Evolutionary conservation across 352 stramenopile species (phyloP).

Genomic region (Phytophthora syringae): DNA sequence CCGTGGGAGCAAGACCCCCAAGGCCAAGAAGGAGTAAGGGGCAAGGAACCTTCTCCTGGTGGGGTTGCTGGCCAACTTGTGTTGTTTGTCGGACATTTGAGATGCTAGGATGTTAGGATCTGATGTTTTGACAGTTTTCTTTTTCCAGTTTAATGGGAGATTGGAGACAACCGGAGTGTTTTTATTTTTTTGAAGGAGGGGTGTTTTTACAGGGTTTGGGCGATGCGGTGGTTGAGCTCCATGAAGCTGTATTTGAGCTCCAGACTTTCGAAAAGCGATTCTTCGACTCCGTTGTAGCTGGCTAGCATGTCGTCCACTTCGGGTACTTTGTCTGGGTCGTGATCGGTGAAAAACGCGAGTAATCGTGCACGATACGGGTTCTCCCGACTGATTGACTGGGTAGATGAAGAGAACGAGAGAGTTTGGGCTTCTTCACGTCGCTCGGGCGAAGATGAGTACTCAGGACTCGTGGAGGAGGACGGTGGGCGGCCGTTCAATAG

Average conservation of each 20-base stretch:
- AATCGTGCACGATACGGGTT: constrained; percentile 62
- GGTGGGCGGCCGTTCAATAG: constrained; percentile 61
- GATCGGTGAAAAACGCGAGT: constrained; percentile 65
- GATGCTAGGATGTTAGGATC: background rate
- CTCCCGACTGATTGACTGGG: background rate
- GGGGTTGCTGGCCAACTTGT: background rate
- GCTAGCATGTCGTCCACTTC: constrained; percentile 82
- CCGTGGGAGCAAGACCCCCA: constrained; percentile 42
- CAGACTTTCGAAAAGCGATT: constrained; percentile 79
- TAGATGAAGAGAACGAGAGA: constrained; percentile 16
- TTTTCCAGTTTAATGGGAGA: constrained; percentile 11
- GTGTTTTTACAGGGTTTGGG: constrained; percentile 35
- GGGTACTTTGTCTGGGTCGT: constrained; percentile 66
- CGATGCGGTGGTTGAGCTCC: constrained; percentile 58
- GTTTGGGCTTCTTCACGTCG: constrained; percentile 15
- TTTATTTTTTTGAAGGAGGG: background rate
- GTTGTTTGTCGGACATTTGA: background rate
- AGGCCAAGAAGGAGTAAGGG: constrained; percentile 69
- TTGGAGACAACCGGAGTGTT: too few relatives aligned
- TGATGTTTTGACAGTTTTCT: constrained; percentile 6
- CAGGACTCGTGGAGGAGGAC: constrained; percentile 2
- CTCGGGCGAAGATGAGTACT: constrained; percentile 2
- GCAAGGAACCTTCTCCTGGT: background rate
- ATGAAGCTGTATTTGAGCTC: constrained; percentile 88
- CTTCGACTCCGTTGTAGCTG: constrained; percentile 77